Conservation (phyloP, 176 grass and related monocot species). For the Luzula sylvatica region DNA sequence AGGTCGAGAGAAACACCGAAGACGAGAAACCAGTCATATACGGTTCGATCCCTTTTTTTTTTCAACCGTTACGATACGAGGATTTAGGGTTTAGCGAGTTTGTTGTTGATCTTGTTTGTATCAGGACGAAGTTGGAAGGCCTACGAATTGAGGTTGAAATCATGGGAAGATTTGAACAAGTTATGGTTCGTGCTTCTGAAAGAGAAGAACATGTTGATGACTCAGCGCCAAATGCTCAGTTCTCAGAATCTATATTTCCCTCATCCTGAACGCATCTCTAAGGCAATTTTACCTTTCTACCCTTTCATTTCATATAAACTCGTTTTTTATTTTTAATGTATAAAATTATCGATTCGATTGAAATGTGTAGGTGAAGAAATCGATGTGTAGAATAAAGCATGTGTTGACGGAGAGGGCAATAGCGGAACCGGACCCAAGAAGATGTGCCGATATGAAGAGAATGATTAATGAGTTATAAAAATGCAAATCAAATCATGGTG, state of each 20-base stretch:
- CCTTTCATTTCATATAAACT: neutral
- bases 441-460: conserved; percentile 82
- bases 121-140: conserved; percentile 92
- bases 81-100: too few relatives aligned
- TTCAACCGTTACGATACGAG: too few relatives aligned
- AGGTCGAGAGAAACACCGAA: conserved; percentile 60
- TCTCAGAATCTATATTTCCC: conserved; percentile 68
- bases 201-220: conserved; percentile 97
- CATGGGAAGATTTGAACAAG: conserved; percentile 94
- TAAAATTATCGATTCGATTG: neutral
- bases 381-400: conserved; percentile 93
- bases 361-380: conserved; percentile 65
- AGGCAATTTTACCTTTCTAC: conserved; percentile 31
- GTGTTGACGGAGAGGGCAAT: conserved; percentile 91
- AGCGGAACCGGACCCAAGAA: conserved; percentile 73
- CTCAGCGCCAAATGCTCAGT: conserved; percentile 76
- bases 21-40: conserved; percentile 66
- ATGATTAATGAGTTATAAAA: conserved; percentile 70
- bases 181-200: conserved; percentile 89
- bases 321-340: neutral
- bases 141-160: conserved; percentile 78
- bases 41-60: conserved; percentile 35
- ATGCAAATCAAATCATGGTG: neutral
- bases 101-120: too few relatives aligned
- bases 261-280: conserved; percentile 79